Evolutionary conservation across 768 basidiomycete species (phyloP).

Genomic region (Clavulina sp.): DNA sequence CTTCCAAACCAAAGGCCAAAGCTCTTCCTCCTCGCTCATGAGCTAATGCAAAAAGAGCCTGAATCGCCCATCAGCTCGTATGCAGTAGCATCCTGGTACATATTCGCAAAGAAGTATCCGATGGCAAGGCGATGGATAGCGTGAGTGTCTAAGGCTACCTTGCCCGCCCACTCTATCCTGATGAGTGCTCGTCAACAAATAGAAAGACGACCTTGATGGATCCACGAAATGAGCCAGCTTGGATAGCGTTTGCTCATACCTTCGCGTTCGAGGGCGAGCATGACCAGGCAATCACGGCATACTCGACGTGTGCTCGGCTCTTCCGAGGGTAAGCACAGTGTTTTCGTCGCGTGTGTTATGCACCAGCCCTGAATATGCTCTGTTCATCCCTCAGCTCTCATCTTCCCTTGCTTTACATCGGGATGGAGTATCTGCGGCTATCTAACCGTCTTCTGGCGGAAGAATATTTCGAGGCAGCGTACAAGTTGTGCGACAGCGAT

Average conservation of each 20-base stretch:
- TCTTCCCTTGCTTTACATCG: conserved; percentile 85
- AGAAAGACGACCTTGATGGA: conserved; percentile 97
- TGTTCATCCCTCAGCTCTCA: conserved; percentile 56
- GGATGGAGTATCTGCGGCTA: conserved; percentile 93
- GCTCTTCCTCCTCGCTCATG: conserved; percentile 90
- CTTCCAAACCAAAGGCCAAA: conserved; percentile 78
- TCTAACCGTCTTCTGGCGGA: conserved; percentile 67
- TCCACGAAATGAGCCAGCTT: conserved; percentile 86
- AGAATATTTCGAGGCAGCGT: conserved; percentile 73
- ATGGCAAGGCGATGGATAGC: conserved; percentile 92
- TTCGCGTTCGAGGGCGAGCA: conserved; percentile 96
- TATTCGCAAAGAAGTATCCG: conserved; percentile 68
- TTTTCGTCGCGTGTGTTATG: background rate
- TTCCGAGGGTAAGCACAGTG: conserved; percentile 61
- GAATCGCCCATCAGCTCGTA: conserved; percentile 94
- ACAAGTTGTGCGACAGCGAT: conserved; percentile 68
- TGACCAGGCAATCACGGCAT: conserved; percentile 95
- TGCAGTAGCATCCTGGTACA: conserved; percentile 95
- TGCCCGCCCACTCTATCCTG: background rate
- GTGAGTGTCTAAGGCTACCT: conserved; percentile 26
- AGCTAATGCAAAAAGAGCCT: conserved; percentile 86
- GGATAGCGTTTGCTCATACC: conserved; percentile 95
- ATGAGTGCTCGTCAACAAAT: background rate
- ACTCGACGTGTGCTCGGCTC: conserved; percentile 89
- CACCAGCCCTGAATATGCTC: background rate